phyloP scores from a whole-genome alignment of 2,329 filamentous ascomycete genomes.

The Trichoderma aggressivum region DNA sequence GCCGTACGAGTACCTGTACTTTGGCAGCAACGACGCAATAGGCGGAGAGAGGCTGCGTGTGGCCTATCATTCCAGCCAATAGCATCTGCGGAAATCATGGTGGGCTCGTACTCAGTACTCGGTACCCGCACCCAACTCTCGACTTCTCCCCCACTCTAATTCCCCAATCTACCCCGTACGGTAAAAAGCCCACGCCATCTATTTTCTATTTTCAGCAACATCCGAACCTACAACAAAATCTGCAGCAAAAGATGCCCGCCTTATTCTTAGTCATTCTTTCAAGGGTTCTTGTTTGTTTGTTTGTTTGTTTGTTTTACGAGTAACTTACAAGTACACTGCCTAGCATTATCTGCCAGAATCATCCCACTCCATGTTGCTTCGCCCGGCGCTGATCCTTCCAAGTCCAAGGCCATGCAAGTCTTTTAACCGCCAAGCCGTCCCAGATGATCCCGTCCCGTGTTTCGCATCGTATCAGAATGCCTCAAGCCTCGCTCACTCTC shows the following conservation, averaged over 20 bases:
- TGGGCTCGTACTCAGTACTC: not conserved
- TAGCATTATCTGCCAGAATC: not conserved
- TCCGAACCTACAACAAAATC: not conserved
- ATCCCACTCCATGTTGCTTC: not conserved
- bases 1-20: not conserved
- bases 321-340: not conserved
- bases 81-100: not conserved
- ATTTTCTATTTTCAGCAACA: slow-evolving; percentile 11
- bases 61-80: not conserved
- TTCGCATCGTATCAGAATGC: not conserved
- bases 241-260: not conserved
- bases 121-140: not conserved
- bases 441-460: not conserved
- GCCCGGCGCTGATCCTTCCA: not conserved
- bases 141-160: too few species aligned
- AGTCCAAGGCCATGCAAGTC: not conserved
- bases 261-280: not conserved
- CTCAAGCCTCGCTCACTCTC: not conserved
- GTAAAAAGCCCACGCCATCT: not conserved
- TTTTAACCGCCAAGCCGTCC: not conserved
- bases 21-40: not conserved
- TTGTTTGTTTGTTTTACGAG: too few species aligned
- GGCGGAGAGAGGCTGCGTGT: not conserved
- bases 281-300: not conserved
- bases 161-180: too few species aligned